Evolutionary conservation across 176 grass and related monocot genomes (phyloP), one percentile per base, ranked within the genome.

Genomic region (Tillandsia leiboldiana): DNA sequence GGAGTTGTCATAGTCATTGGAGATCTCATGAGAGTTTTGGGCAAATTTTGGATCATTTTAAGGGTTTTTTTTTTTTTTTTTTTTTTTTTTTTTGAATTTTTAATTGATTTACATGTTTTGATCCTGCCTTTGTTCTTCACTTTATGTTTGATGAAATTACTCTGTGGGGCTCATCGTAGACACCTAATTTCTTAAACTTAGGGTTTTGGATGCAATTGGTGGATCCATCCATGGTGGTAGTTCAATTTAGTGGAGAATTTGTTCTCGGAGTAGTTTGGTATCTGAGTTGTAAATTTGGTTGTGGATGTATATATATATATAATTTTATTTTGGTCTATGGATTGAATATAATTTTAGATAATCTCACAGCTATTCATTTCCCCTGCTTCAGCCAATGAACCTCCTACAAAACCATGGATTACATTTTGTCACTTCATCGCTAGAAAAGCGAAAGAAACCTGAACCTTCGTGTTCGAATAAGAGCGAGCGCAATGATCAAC

Each of bases 401-500:
- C 72, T 99, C 14, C 82, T 70, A 42, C 75, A 80, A 64, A 90
- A 73, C 68, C 72, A 80, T 49, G 75, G 69, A 24, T 72, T 90
- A 56, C 18, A 47, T 63, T 88, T 90, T 67, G 82, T 99, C 71
- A 88, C 84, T 20, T 93, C 94, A 26, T 99, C 94, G 42, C 20
- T 93, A 48, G 77, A 93, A 77, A 86, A 83, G 64, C 90, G 77
- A 65, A 67, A 29, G 1, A 80, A 82, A 13, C 53, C 57, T 64
- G 77, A 82, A 13, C 53, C 57, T 64, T 52, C 23, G 3, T 13
- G 5, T 64, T 13, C 48, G 51, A 48, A 47, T 17, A 12, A 78
- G 26, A 57, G 63, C 62, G 17, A 56, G 15, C 11, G 49, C 24
- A 52, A 63, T 75, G 69, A 51, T 66, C 13, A 33, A 6, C 77